Evolutionary conservation across 2,329 filamentous ascomycete species (phyloP).

Genomic region (Rutstroemia sp.): DNA sequence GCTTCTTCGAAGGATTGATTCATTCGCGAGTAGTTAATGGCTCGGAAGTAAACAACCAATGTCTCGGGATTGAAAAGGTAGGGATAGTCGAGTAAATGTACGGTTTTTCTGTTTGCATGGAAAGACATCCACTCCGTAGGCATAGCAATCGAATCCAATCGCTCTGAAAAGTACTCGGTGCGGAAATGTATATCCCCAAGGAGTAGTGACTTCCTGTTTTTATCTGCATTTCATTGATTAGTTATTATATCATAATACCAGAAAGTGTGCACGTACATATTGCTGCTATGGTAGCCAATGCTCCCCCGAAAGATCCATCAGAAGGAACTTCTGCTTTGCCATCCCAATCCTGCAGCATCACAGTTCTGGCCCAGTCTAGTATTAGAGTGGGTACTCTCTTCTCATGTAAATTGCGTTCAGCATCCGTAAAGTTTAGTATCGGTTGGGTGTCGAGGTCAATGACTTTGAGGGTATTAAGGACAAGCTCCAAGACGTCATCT

Average conservation of each 20-base stretch:
- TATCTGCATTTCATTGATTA: conserved; percentile 38
- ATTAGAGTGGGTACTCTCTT: conserved; percentile 48
- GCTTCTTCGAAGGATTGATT: conserved; percentile 68
- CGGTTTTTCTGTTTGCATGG: conserved; percentile 49
- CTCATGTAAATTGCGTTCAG: conserved; percentile 49
- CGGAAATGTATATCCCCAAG: conserved; percentile 64
- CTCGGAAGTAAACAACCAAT: conserved; percentile 76
- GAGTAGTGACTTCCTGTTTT: conserved; percentile 54
- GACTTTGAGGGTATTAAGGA: conserved; percentile 37
- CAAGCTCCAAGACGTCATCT: conserved; percentile 19
- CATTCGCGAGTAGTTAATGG: conserved; percentile 85
- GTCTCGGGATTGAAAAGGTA: conserved; percentile 70
- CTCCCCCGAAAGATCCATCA: conserved; percentile 67
- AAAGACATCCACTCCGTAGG: conserved; percentile 64
- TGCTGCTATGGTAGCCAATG: conserved; percentile 63
- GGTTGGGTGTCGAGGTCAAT: conserved; percentile 25
- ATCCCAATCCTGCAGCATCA: conserved; percentile 76
- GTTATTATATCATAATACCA: neutral
- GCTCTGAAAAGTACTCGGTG: conserved; percentile 67
- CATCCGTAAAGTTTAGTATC: conserved; percentile 40
- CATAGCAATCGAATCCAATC: conserved; percentile 67
- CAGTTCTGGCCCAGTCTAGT: conserved; percentile 65
- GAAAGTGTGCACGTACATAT: conserved; percentile 52
- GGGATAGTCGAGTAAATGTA: conserved; percentile 73
- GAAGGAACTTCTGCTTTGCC: conserved; percentile 62